Evolutionary conservation across 2,329 filamentous ascomycete genomes (phyloP), one percentile per base, ranked within the genome.

Genomic region (Monosporascus sp.): DNA sequence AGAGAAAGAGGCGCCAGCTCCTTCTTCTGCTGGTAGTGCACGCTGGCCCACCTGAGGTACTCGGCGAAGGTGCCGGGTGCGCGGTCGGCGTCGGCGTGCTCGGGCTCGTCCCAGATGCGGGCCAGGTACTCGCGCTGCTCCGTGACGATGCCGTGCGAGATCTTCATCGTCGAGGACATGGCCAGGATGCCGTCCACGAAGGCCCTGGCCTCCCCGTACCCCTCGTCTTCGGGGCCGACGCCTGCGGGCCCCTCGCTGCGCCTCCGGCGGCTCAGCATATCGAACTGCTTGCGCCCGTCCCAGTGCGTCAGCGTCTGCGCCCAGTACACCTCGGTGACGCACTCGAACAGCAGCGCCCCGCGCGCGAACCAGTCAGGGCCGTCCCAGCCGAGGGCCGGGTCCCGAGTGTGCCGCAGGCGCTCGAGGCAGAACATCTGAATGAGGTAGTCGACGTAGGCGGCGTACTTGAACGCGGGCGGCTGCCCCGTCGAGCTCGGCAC

Each of bases 11-110:
- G 52, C 20, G 48, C 38, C 15, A 56, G 51, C n/a, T 63, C 59
- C 28, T 66, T 60, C 9, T 53, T 64, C 57, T 70, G 65, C 50
- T 65, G 61, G 22, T 69, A 57, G 54, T 66, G 59, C 4, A 68
- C 58, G 45, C 64, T 65, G 0, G 65, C 67, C 52, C 65, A 68
- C 20, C 68, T 53, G n/a, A 71, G 51, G 43, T 68, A 48, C 51
- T 66, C 67, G 9, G 62, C 65, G 55, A 70, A 69, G 0, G 67
- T 69, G 2, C 63, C 65, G 2, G 60, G 59, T 22, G 55, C 60
- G n/a, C 54, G 55, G 53, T 69, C 64, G 26, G 60, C 64, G 8
- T 60, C 63, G 47, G 67, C 58, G 41, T 69, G 63, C 24, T 67
- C 66, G n/a, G 56, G 51, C 55, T 53, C 37, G 49, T 68, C 66